Conservation (phyloP, 1,284 basidiomycete species). For the Acaromyces ingoldii region DNA sequence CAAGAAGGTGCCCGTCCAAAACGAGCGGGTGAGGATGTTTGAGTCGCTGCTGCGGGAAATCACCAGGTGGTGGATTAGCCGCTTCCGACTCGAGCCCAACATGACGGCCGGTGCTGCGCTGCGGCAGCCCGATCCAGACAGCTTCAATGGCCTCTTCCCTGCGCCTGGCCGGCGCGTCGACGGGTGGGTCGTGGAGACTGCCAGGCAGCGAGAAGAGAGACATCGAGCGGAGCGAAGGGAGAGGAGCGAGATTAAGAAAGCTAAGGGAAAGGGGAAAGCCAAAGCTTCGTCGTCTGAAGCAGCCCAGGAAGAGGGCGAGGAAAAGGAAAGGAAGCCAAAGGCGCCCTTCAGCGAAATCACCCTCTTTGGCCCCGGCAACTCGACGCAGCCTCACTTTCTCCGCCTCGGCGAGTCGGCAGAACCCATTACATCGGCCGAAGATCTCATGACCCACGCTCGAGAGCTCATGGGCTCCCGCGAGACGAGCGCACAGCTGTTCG, state of each 20-base stretch:
- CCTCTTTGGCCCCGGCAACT: constrained; percentile 37
- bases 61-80: constrained; percentile 40
- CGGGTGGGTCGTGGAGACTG: constrained; percentile 46
- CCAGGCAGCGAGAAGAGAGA: constrained; percentile 34
- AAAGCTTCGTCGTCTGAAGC: no score
- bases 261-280: constrained; percentile 7
- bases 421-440: constrained; percentile 68
- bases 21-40: constrained; percentile 48
- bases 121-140: constrained; percentile 41
- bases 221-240: constrained; percentile 20
- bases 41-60: constrained; percentile 45
- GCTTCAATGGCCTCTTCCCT: constrained; percentile 28
- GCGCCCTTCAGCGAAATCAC: constrained; percentile 53
- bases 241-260: background rate
- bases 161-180: constrained; percentile 33
- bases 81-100: constrained; percentile 35
- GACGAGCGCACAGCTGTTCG: constrained; percentile 84
- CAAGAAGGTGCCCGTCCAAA: constrained; percentile 36
- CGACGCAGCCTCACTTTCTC: constrained; percentile 39
- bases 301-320: no score
- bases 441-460: constrained; percentile 81
- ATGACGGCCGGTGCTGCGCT: constrained; percentile 37
- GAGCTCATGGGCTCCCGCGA: constrained; percentile 77
- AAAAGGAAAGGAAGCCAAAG: background rate
- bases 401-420: constrained; percentile 60